Percentiles rank a stretch among this genome's conserved stretches.
Conservation (phyloP, 2,329 filamentous ascomycete genomes). For the Trichoderma harzianum region DNA sequence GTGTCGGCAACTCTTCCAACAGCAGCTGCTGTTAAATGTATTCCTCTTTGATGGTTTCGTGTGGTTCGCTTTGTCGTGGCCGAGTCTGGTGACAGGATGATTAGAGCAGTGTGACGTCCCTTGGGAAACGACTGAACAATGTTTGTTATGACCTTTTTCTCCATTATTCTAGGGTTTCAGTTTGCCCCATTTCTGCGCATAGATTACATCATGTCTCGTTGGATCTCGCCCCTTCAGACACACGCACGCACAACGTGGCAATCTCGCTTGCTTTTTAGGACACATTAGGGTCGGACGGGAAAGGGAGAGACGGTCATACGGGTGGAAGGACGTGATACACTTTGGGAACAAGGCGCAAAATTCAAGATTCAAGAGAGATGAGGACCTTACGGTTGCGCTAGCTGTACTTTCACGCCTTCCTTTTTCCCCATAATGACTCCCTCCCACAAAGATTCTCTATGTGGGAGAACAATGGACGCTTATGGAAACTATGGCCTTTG, state of each 20-base stretch:
- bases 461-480: slow-evolving; percentile 14
- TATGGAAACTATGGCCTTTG: slow-evolving; percentile 16
- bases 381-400: slow-evolving; percentile 14
- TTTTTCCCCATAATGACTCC: slow-evolving; percentile 9
- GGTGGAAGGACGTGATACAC: slow-evolving; percentile 18
- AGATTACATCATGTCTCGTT: slow-evolving; percentile 36
- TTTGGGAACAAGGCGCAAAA: slow-evolving; percentile 15
- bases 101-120: slow-evolving; percentile 25
- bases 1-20: slow-evolving; percentile 81
- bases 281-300: slow-evolving; percentile 18
- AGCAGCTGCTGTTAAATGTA: slow-evolving; percentile 81
- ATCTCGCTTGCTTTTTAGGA: slow-evolving; percentile 18
- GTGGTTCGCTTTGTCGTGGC: slow-evolving; percentile 19
- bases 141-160: slow-evolving; percentile 31
- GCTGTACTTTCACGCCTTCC: slow-evolving; percentile 16
- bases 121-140: slow-evolving; percentile 31
- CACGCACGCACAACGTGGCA: slow-evolving; percentile 16
- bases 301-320: slow-evolving; percentile 14
- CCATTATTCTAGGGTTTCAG: slow-evolving; percentile 23
- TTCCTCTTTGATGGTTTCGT: neutral
- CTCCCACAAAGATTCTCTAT: neutral
- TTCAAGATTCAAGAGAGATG: slow-evolving; percentile 15
- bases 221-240: slow-evolving; percentile 29
- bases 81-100: slow-evolving; percentile 18
- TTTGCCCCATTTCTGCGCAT: slow-evolving; percentile 31